Percentiles rank a stretch among this genome's conserved stretches.
Conservation (phyloP, 345 rosid genomes). For the Melaleuca alternifolia region DNA sequence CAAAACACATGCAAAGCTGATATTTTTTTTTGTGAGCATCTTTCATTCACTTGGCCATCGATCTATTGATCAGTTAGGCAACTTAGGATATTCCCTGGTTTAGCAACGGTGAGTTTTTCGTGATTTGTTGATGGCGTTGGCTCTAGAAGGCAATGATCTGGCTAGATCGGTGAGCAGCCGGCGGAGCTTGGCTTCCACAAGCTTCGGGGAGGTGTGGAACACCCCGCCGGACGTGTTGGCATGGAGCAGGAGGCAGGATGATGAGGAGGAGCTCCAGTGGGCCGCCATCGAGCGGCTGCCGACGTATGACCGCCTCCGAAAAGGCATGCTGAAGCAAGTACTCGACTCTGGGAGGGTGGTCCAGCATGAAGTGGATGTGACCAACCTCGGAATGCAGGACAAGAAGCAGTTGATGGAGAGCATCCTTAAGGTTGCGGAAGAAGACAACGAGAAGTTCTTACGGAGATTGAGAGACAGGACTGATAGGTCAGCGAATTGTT, state of each 20-base stretch:
- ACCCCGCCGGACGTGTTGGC: slow-evolving; percentile 8
- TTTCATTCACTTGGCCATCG: too few relatives aligned
- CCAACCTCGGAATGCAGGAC: slow-evolving; percentile 15
- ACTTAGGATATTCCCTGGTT: too few relatives aligned
- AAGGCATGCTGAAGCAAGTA: slow-evolving; percentile 10
- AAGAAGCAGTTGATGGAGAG: slow-evolving; percentile 22
- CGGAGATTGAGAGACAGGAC: slow-evolving; percentile 9
- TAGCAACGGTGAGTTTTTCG: too few relatives aligned
- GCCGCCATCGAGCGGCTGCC: slow-evolving; percentile 21
- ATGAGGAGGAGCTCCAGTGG: slow-evolving; percentile 20
- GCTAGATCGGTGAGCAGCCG: slow-evolving; percentile 3
- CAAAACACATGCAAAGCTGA: too few relatives aligned
- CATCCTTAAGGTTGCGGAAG: slow-evolving; percentile 15
- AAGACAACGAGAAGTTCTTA: slow-evolving; percentile 17
- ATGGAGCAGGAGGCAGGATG: background rate
- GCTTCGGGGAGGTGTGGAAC: slow-evolving; percentile 4
- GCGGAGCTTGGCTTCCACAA: slow-evolving; percentile 4
- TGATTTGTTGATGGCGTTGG: background rate
- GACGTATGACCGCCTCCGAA: slow-evolving; percentile 13
- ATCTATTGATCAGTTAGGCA: too few relatives aligned
- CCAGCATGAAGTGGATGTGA: slow-evolving; percentile 12
- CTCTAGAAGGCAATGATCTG: slow-evolving; percentile 1
- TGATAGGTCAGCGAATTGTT: background rate
- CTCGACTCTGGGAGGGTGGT: slow-evolving; percentile 8
- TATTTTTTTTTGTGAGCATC: too few relatives aligned